Base-by-base conservation (phyloP, 495 filamentous ascomycete genomes). In the Daldinia vernicosa region DNA sequence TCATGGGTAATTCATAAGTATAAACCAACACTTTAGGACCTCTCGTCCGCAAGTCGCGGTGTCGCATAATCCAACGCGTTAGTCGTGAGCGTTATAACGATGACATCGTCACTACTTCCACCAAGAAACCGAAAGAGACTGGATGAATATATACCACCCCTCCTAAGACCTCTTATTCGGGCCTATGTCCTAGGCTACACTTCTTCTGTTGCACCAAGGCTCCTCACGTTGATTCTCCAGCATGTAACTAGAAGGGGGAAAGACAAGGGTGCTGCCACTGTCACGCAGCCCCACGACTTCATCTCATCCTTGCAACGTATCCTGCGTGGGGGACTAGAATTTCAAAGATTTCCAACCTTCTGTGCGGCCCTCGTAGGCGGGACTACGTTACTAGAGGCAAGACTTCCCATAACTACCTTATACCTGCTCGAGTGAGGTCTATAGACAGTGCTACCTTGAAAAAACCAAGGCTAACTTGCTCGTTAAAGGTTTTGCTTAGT, bases 171-270 rank as follows among this genome's bases (percentile, higher is more conserved):
- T 19, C 83, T 93, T 62, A 76, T 92, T 53, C 88, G 88, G 59
- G 93, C 92, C 54, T 96, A 93, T 78, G 80, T 87, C 8, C 77
- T 96, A 63, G 92, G 91, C 32, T 93, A 93, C 82, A 81, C 90
- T 28, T 92, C 90, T 37, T 86, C 86, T 55, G 85, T 92, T 32
- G 86, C 86, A 32, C 92, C 92, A 9, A 86, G 89, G 71, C 71
- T 92, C 17, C 76, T 92, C 64, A 84, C 85, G 33, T 84, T 88
- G 70, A 73, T 88, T 43, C 66, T 89, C 17, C 82, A 82, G 63
- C 67, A 80, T 69, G 68, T 79, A 69, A 77, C 76, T 58, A 71
- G 81, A 57, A 79, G 82, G 67, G 81, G 78, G 55, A 87, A 80
- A 67, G 79, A 82, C 70, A 82, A 78, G 75, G 69, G 79, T 83